A percentile compares a stretch with the other conserved stretches of the same genome.
phyloP scores from a whole-genome alignment of 2,329 filamentous ascomycete genomes.

The Akanthomyces uredinophilus region DNA sequence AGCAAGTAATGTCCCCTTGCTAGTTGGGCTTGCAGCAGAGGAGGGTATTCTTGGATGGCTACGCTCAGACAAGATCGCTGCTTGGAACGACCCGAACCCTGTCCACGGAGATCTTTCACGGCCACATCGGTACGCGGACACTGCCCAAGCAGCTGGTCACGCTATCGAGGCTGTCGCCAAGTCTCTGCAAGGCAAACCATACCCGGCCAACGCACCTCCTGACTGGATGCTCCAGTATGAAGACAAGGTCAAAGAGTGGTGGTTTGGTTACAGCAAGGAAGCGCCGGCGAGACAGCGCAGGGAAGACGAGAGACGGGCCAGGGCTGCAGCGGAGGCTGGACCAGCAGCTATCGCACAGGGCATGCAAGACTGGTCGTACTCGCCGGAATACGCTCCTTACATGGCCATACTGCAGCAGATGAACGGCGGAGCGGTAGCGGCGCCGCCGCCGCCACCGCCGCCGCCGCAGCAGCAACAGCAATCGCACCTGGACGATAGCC shows the following conservation, averaged over 20 bases:
- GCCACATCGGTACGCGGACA: constrained; percentile 38
- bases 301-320: constrained; percentile 34
- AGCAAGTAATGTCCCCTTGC: constrained; percentile 24
- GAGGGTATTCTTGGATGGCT: constrained; percentile 41
- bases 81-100: constrained; percentile 39
- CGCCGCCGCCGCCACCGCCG: constrained; percentile 20
- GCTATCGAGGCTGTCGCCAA: constrained; percentile 39
- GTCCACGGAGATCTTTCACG: constrained; percentile 29
- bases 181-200: constrained; percentile 40
- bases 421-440: constrained; percentile 25
- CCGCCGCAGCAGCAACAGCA: constrained; percentile 19
- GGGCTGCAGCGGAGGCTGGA: constrained; percentile 27
- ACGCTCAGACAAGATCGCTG: constrained; percentile 37
- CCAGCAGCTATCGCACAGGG: constrained; percentile 29
- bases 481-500: constrained; percentile 30
- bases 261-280: constrained; percentile 42
- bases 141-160: constrained; percentile 38
- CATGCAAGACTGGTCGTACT: constrained; percentile 37
- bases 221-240: constrained; percentile 45
- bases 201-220: constrained; percentile 47
- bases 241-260: constrained; percentile 48
- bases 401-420: constrained; percentile 39
- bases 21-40: constrained; percentile 31
- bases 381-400: constrained; percentile 38
- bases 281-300: constrained; percentile 33